These are phyloP conservation scores for Prinsepia uniflora DNA, from an alignment of 306 rosid genomes.

Conservation along the genomic window DNA sequence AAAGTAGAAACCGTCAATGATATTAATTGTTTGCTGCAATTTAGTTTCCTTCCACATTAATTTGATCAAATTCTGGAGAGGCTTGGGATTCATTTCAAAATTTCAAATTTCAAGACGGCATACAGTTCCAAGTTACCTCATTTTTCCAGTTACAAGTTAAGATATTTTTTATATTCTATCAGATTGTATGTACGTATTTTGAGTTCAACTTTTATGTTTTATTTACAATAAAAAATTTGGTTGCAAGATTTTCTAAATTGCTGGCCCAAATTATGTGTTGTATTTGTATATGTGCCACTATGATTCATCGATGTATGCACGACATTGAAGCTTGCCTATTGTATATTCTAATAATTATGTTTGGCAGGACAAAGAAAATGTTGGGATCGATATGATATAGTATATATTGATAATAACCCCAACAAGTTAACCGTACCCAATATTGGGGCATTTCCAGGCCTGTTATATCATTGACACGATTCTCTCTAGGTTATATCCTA, in stretches of 20 bases:
- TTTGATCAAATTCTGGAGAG: slow-evolving; percentile 10
- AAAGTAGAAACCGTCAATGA: not conserved
- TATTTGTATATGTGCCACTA: not conserved
- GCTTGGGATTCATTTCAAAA: slow-evolving; percentile 24
- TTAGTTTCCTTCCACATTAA: slow-evolving; percentile 10
- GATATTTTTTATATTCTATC: not conserved
- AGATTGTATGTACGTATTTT: too few species aligned
- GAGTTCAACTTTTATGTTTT: too few species aligned
- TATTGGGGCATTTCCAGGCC: too few species aligned
- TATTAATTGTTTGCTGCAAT: slow-evolving; percentile 5
- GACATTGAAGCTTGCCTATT: not conserved
- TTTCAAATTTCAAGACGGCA: slow-evolving; percentile 1
- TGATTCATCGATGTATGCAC: not conserved
- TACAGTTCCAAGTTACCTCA: not conserved
- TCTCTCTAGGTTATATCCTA: too few species aligned
- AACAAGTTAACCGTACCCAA: too few species aligned
- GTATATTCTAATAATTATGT: not conserved
- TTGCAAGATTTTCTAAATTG: too few species aligned
- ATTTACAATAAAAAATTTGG: not conserved
- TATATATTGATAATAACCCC: too few species aligned
- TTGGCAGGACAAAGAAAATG: not conserved
- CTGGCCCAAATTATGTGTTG: too few species aligned
- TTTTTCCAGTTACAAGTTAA: not conserved
- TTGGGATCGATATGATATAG: not conserved
- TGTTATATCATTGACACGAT: too few species aligned